Percentiles rank a stretch among this genome's conserved stretches.
Conservation (phyloP, 768 basidiomycete genomes). For the Neoboletus magnificus region DNA sequence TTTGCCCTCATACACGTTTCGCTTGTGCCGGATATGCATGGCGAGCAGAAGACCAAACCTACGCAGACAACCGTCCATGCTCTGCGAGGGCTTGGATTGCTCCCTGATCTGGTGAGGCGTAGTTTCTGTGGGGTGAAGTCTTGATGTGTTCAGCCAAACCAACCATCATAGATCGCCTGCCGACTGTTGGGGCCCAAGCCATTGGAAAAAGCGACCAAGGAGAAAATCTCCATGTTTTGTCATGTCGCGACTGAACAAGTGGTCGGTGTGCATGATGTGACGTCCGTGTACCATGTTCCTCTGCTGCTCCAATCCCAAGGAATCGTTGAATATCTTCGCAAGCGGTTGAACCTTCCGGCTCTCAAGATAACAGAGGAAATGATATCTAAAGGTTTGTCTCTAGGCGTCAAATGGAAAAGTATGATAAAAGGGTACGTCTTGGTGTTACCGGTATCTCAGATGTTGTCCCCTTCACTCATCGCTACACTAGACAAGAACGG, state of each 20-base stretch:
- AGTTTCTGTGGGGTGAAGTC: not conserved
- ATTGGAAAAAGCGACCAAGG: conserved; percentile 80
- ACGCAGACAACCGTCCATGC: conserved; percentile 97
- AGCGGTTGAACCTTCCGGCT: conserved; percentile 69
- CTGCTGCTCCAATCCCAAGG: conserved; percentile 89
- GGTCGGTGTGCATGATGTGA: conserved; percentile 93
- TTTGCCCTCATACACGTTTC: conserved; percentile 97
- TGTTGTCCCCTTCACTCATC: not conserved
- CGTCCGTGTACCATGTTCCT: conserved; percentile 96
- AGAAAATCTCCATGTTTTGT: conserved; percentile 99
- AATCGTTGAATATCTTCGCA: conserved; percentile 80
- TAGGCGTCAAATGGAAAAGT: conserved; percentile 78
- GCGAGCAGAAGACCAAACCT: conserved; percentile 98
- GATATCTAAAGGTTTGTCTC: conserved; percentile 54
- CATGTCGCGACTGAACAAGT: conserved; percentile 89
- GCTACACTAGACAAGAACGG: conserved; percentile 74
- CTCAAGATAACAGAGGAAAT: conserved; percentile 55
- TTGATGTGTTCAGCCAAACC: not conserved
- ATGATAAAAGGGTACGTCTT: conserved; percentile 71
- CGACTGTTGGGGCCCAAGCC: conserved; percentile 77
- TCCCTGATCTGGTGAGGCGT: conserved; percentile 80
- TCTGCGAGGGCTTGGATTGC: conserved; percentile 84
- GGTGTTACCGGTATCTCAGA: not conserved
- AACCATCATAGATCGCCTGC: conserved; percentile 75
- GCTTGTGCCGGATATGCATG: conserved; percentile 97